Percentiles rank a stretch among this genome's conserved stretches.
These are phyloP conservation scores for Yamadazyma jaroonii DNA, from an alignment of 1,139 yeast genomes.

Conservation along the genomic window DNA sequence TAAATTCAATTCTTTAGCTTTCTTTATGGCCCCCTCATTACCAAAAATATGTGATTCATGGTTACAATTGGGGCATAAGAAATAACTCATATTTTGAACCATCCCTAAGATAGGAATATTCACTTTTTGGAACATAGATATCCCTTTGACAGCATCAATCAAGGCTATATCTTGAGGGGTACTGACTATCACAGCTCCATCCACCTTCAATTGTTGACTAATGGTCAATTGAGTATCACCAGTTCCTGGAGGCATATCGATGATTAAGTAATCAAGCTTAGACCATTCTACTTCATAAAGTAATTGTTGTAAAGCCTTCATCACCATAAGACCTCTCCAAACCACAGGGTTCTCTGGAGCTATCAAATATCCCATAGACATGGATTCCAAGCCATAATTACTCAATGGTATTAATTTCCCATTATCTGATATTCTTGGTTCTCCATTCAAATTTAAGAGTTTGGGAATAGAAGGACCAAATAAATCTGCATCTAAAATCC, in stretches of 20 bases:
- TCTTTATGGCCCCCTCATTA: slow-evolving; percentile 56
- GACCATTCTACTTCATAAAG: slow-evolving; percentile 82
- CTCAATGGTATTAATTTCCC: slow-evolving; percentile 66
- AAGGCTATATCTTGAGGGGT: slow-evolving; percentile 88
- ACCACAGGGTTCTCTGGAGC: slow-evolving; percentile 70
- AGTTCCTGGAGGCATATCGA: slow-evolving; percentile 92
- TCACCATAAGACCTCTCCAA: slow-evolving; percentile 87
- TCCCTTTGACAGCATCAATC: slow-evolving; percentile 78
- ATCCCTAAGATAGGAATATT: slow-evolving; percentile 73
- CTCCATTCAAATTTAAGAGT: slow-evolving; percentile 61
- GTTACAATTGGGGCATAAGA: slow-evolving; percentile 54
- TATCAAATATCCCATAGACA: slow-evolving; percentile 88
- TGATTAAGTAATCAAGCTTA: slow-evolving; percentile 62
- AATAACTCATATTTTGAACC: slow-evolving; percentile 83
- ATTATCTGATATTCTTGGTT: slow-evolving; percentile 53
- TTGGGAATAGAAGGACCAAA: slow-evolving; percentile 85
- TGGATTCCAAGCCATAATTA: slow-evolving; percentile 79
- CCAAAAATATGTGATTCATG: slow-evolving; percentile 80
- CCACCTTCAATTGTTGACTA: slow-evolving; percentile 71
- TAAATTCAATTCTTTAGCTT: slow-evolving; percentile 52
- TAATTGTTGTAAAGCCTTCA: slow-evolving; percentile 82
- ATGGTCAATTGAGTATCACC: slow-evolving; percentile 85
- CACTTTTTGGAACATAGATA: slow-evolving; percentile 73
- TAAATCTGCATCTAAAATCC: slow-evolving; percentile 75
- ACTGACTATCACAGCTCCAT: slow-evolving; percentile 79